Evolutionary conservation across 2,329 filamentous ascomycete species (phyloP).

Genomic region (Exophiala dermatitidis): DNA sequence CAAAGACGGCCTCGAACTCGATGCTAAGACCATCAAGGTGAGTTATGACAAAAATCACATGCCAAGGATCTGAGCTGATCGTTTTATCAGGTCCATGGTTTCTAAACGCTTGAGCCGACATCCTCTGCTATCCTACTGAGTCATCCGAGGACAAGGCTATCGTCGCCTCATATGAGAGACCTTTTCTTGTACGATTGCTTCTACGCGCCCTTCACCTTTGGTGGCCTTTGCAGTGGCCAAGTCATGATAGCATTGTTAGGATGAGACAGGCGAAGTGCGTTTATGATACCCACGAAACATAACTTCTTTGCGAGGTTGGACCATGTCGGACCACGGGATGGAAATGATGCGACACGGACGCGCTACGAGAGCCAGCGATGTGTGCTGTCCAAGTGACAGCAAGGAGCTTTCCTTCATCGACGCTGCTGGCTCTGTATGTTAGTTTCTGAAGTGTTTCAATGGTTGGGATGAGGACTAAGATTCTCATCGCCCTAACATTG

Average conservation of each 20-base stretch:
- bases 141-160: constrained; percentile 35
- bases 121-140: constrained; percentile 40
- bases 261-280: constrained; percentile 22
- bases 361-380: constrained; percentile 2
- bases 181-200: constrained; percentile 18
- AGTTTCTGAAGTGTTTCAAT: background rate
- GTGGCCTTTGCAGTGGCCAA: constrained; percentile 19
- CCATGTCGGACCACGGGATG: background rate
- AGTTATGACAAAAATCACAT: constrained; percentile 8
- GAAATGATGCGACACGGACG: background rate
- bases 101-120: constrained; percentile 41
- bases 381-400: background rate
- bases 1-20: constrained; percentile 86
- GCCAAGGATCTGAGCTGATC: background rate
- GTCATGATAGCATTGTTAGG: constrained; percentile 25
- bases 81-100: constrained; percentile 42
- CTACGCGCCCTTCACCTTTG: constrained; percentile 16
- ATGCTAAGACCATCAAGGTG: constrained; percentile 95
- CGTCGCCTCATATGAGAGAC: constrained; percentile 13
- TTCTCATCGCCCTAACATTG: too few relatives aligned
- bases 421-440: constrained; percentile 7
- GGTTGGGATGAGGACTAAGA: too few relatives aligned
- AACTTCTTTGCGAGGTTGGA: constrained; percentile 13
- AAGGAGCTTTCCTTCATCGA: constrained; percentile 10
- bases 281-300: constrained; percentile 27